These are phyloP conservation scores for Porogramme epimiltina DNA, from an alignment of 1,284 basidiomycete genomes.

Conservation along the genomic window DNA sequence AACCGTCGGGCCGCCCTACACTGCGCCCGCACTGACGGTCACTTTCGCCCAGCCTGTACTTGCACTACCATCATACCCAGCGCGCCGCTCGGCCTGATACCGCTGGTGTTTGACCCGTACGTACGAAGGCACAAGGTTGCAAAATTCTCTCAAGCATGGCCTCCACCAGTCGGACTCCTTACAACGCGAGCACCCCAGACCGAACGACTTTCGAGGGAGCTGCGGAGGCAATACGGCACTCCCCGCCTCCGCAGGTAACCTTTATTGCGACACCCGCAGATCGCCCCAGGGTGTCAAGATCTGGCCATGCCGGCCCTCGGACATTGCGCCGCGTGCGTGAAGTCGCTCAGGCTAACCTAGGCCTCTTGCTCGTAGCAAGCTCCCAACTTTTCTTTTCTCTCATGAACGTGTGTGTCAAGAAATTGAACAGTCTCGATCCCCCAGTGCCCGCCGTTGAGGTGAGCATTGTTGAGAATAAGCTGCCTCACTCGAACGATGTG, in stretches of 20 bases:
- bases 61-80: too few relatives aligned
- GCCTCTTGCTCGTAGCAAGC: constrained; percentile 61
- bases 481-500: not conserved
- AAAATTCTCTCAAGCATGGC: constrained; percentile 11
- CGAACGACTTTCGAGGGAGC: constrained; percentile 14
- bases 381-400: constrained; percentile 64
- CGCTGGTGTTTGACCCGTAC: too few relatives aligned
- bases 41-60: too few relatives aligned
- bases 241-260: constrained; percentile 11
- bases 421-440: constrained; percentile 57
- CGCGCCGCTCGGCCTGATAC: too few relatives aligned
- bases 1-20: too few relatives aligned
- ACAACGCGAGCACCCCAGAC: constrained; percentile 19
- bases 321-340: not conserved
- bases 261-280: constrained; percentile 17
- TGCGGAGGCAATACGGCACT: not conserved
- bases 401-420: constrained; percentile 65
- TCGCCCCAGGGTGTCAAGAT: not conserved
- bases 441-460: constrained; percentile 63
- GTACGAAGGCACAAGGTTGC: too few relatives aligned
- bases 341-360: constrained; percentile 46
- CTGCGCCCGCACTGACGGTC: too few relatives aligned
- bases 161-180: constrained; percentile 17
- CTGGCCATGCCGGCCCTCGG: not conserved
- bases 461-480: constrained; percentile 15